These are phyloP conservation scores for Septoria linicola DNA, from an alignment of 2,329 filamentous ascomycete genomes.

Conservation along the genomic window DNA sequence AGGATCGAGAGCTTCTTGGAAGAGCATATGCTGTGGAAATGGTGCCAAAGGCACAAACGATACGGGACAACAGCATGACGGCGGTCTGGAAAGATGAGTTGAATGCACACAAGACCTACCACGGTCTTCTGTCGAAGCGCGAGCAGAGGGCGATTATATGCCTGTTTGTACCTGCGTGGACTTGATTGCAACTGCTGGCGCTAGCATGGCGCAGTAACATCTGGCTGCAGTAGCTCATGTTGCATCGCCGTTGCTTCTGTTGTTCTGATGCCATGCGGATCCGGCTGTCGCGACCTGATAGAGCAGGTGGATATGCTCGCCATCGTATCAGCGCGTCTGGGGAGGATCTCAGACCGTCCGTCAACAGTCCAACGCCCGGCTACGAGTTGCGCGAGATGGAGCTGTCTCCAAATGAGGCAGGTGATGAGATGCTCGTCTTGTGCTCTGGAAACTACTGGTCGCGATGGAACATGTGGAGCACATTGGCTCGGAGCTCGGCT, in stretches of 20 bases:
- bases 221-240: neutral
- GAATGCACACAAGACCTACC: neutral
- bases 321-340: neutral
- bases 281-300: neutral
- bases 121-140: neutral
- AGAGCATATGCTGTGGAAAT: slow-evolving; percentile 20
- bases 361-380: neutral
- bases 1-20: slow-evolving; percentile 29
- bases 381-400: neutral
- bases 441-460: neutral
- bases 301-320: neutral
- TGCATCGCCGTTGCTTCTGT: neutral
- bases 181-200: neutral
- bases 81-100: neutral
- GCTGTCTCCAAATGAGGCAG: neutral
- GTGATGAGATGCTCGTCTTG: neutral
- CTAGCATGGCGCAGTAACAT: neutral
- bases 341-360: neutral
- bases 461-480: neutral
- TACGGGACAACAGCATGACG: slow-evolving; percentile 1
- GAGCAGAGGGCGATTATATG: neutral
- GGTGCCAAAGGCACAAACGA: slow-evolving; percentile 24
- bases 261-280: neutral
- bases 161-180: neutral
- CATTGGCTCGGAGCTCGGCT: no score